Evolutionary conservation across 2,329 filamentous ascomycete species (phyloP).

Genomic region (Stagonosporopsis chrysanthemi): DNA sequence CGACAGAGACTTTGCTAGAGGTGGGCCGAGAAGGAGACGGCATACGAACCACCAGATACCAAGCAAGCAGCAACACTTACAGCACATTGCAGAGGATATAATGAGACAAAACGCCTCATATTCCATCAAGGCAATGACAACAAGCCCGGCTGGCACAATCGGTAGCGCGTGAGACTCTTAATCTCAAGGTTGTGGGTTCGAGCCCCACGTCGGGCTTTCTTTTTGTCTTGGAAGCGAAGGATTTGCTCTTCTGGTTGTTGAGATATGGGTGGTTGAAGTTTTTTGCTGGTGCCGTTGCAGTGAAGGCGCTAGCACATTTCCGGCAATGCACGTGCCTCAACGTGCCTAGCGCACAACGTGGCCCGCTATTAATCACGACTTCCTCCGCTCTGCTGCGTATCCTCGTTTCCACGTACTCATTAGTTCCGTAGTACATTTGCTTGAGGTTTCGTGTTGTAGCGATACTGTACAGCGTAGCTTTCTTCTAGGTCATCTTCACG

Average conservation of each 20-base stretch:
- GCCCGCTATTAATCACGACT: too few relatives aligned
- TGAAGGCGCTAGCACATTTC: background rate
- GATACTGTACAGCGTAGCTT: too few relatives aligned
- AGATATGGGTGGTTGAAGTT: background rate
- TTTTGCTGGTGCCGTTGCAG: background rate
- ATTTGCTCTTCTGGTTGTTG: background rate
- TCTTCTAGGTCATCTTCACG: too few relatives aligned
- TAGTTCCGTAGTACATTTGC: too few relatives aligned
- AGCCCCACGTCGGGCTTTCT: slow-evolving; percentile 40
- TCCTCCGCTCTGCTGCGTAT: too few relatives aligned
- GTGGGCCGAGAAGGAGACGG: too few relatives aligned
- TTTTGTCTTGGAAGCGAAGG: slow-evolving; percentile 3
- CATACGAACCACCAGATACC: background rate
- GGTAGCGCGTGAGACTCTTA: slow-evolving; percentile 30
- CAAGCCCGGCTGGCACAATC: slow-evolving; percentile 41
- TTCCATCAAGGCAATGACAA: slow-evolving; percentile 16
- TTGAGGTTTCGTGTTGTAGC: too few relatives aligned
- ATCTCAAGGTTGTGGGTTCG: slow-evolving; percentile 56
- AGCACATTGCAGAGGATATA: background rate
- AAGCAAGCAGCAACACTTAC: background rate
- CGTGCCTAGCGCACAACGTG: background rate
- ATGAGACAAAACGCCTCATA: accelerated
- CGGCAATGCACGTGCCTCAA: background rate
- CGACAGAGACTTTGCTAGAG: background rate
- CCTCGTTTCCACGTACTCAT: too few relatives aligned